phyloP scores from a whole-genome alignment of 192 early-diverging fungal genomes.

The Spinellus fusiger region DNA sequence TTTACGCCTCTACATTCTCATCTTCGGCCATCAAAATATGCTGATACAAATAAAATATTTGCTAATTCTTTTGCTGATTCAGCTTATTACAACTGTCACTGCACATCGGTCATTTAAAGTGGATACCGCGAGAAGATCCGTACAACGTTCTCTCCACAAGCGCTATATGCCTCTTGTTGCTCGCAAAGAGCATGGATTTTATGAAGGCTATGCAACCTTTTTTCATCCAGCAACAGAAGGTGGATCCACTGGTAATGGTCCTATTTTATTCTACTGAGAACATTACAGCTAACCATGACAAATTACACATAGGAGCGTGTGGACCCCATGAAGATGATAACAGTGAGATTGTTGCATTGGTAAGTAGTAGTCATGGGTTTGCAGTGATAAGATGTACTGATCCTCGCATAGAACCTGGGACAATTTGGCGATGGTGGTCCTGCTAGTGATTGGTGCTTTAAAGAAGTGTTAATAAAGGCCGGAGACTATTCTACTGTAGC shows the following conservation, averaged over 20 bases:
- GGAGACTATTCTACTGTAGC: slow-evolving; percentile 28
- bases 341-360: slow-evolving; percentile 17
- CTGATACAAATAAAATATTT: too few species aligned
- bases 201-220: slow-evolving; percentile 3
- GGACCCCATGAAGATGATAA: slow-evolving; percentile 12
- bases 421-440: slow-evolving; percentile 28
- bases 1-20: too few species aligned
- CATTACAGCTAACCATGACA: not conserved
- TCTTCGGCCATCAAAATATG: too few species aligned
- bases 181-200: not conserved
- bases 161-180: not conserved
- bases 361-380: not conserved
- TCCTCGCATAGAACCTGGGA: slow-evolving; percentile 26
- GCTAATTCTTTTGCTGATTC: too few species aligned
- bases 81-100: too few species aligned
- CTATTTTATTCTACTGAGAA: not conserved
- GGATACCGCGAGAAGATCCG: not conserved
- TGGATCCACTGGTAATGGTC: not conserved
- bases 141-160: not conserved
- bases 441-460: slow-evolving; percentile 32
- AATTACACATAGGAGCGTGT: slow-evolving; percentile 12
- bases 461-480: slow-evolving; percentile 21
- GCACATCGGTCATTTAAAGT: not conserved
- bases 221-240: slow-evolving; percentile 2
- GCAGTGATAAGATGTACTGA: too few species aligned